These are phyloP conservation scores for Petunia hybrid DNA, from an alignment of 305 asterid species.

Conservation along the genomic window DNA sequence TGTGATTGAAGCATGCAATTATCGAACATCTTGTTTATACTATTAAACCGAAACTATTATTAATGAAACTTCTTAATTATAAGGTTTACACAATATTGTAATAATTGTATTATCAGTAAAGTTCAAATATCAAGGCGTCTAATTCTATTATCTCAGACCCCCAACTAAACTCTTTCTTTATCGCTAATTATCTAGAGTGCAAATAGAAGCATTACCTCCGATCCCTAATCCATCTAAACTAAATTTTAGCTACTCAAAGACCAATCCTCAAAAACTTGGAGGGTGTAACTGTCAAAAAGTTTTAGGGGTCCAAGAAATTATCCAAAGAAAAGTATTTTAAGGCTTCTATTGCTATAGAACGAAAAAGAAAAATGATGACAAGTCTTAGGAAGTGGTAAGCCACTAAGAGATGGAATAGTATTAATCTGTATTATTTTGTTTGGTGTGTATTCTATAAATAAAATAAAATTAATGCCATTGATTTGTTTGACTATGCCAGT, in stretches of 20 bases:
- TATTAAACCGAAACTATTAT: no score
- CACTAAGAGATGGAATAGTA: not conserved
- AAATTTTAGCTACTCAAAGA: not conserved
- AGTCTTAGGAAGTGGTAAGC: conserved; percentile 30
- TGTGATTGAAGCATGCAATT: no score
- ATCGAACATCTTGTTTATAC: no score
- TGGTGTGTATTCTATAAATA: not conserved
- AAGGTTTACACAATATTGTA: no score
- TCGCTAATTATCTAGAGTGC: not conserved
- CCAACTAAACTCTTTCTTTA: not conserved
- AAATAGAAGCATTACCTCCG: not conserved
- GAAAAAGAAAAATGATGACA: not conserved
- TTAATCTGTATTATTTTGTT: not conserved
- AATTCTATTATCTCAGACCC: not conserved
- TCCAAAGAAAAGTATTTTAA: not conserved
- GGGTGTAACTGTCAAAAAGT: not conserved
- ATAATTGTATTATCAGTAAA: not conserved
- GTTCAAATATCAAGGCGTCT: not conserved
- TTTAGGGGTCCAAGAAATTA: conserved; percentile 1
- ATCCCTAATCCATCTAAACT: not conserved
- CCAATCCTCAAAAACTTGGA: not conserved
- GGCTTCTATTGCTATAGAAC: not conserved
- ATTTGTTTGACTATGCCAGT: conserved; percentile 3
- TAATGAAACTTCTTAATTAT: no score
- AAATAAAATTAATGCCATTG: not conserved